Evolutionary conservation across 73 alveolate genomes (phyloP).

Genomic region (Paramecium biaurelia): DNA sequence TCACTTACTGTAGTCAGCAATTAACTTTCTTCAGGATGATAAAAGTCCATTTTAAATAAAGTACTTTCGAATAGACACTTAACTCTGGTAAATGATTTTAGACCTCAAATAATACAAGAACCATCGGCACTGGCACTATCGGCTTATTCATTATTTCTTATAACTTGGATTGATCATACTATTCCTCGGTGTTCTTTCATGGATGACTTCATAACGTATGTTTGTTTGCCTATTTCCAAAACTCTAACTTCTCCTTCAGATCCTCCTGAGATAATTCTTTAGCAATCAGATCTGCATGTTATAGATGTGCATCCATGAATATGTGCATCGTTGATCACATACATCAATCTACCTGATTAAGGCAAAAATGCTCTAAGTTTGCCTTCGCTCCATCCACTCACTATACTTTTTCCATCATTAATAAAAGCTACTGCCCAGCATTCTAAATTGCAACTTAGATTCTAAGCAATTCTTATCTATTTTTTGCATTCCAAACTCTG

Average conservation of each 20-base stretch:
- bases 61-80: conserved; percentile 98
- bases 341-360: conserved; percentile 93
- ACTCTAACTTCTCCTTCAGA: conserved; percentile 97
- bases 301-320: conserved; percentile 90
- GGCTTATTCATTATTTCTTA: conserved; percentile 89
- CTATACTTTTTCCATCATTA: conserved; percentile 91
- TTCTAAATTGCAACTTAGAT: conserved; percentile 96
- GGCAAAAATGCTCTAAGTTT: conserved; percentile 96
- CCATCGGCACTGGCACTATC: conserved; percentile 99
- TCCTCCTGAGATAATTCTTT: conserved; percentile 95
- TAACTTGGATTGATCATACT: conserved; percentile 86
- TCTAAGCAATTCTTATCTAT: conserved; percentile 88
- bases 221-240: conserved; percentile 89
- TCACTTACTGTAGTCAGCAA: conserved; percentile 97
- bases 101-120: conserved; percentile 98
- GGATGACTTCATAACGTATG: conserved; percentile 93
- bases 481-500: conserved; percentile 94
- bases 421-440: conserved; percentile 79
- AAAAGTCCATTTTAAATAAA: conserved; percentile 95
- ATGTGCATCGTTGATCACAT: conserved; percentile 89
- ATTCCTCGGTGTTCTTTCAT: conserved; percentile 97
- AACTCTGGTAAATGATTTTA: conserved; percentile 86
- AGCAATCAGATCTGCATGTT: conserved; percentile 64
- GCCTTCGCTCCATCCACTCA: conserved; percentile 97
- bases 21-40: conserved; percentile 98